Percentiles rank a stretch among this genome's conserved stretches.
Conservation (phyloP, 2,329 filamentous ascomycete species). For the Pyricularia sp. region DNA sequence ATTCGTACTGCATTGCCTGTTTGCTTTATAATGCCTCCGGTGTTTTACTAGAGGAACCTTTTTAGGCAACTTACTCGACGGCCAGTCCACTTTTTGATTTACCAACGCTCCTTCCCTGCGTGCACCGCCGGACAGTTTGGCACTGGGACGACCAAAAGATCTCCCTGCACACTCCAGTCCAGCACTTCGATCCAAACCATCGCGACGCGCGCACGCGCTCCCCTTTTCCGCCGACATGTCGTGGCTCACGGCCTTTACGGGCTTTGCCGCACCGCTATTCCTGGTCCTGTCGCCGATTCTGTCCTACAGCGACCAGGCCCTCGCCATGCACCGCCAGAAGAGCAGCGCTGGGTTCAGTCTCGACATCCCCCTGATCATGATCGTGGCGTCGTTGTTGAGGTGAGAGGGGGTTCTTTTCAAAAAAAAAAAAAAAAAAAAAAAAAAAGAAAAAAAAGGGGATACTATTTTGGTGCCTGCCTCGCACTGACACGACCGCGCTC, state of each 20-base stretch:
- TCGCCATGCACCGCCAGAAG: conserved; percentile 50
- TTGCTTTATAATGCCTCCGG: neutral
- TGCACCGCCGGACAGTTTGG: neutral
- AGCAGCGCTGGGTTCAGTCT: conserved; percentile 61
- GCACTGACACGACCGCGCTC: neutral
- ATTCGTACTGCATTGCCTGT: neutral
- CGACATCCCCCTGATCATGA: conserved; percentile 65
- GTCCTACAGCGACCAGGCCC: conserved; percentile 56
- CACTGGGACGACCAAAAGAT: neutral
- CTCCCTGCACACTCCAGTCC: neutral
- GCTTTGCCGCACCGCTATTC: conserved; percentile 52
- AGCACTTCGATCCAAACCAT: neutral
- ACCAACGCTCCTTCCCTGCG: neutral
- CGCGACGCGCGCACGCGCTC: neutral
- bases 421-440: too few species aligned
- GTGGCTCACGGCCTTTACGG: conserved; percentile 39
- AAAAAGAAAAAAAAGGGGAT: neutral
- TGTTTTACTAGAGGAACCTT: neutral
- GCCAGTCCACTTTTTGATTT: neutral
- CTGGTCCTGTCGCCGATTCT: conserved; percentile 54
- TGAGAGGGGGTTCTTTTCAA: conserved; percentile 20
- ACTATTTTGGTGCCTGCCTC: neutral
- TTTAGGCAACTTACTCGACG: neutral
- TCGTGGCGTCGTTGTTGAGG: conserved; percentile 58
- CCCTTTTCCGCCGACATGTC: conserved; percentile 18